A percentile compares a stretch with the other conserved stretches of the same genome.
Conservation (phyloP, 768 basidiomycete genomes). For the Gautieria morchelliformis region DNA sequence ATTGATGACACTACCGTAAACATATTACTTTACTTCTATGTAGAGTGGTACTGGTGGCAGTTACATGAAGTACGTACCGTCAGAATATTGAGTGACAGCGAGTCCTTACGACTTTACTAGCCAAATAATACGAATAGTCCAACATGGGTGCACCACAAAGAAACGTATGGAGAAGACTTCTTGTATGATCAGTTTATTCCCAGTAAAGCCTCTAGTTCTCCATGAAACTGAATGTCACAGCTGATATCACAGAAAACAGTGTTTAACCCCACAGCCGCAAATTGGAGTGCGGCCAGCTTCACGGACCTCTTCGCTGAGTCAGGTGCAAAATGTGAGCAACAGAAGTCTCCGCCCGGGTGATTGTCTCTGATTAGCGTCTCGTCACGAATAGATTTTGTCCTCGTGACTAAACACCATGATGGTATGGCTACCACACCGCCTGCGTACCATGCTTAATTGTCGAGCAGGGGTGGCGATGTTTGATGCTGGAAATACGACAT, state of each 20-base stretch:
- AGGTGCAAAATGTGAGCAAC: slow-evolving; percentile 34
- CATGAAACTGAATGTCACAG: neutral
- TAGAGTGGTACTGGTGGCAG: slow-evolving; percentile 39
- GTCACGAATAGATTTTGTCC: slow-evolving; percentile 5
- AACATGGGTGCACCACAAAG: slow-evolving; percentile 39
- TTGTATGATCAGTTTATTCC: slow-evolving; percentile 52
- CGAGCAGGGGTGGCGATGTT: slow-evolving; percentile 21
- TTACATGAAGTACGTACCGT: slow-evolving; percentile 25
- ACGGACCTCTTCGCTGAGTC: slow-evolving; percentile 43
- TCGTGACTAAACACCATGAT: slow-evolving; percentile 48
- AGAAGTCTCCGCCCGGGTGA: neutral
- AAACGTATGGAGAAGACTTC: slow-evolving; percentile 41
- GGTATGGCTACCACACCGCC: slow-evolving; percentile 19
- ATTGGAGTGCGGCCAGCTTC: slow-evolving; percentile 48
- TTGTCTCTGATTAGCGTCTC: no score
- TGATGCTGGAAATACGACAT: slow-evolving; percentile 43
- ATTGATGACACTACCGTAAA: no score
- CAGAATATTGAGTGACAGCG: slow-evolving; percentile 18
- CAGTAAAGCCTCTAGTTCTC: neutral
- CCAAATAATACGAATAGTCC: slow-evolving; percentile 26
- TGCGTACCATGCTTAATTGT: neutral
- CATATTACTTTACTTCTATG: slow-evolving; percentile 17
- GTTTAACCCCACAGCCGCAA: slow-evolving; percentile 35
- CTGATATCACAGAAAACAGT: neutral
- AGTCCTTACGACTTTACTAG: slow-evolving; percentile 25